Evolutionary conservation across 169 alveolate genomes (phyloP).

Genomic region (Plasmodium blacklocki): DNA sequence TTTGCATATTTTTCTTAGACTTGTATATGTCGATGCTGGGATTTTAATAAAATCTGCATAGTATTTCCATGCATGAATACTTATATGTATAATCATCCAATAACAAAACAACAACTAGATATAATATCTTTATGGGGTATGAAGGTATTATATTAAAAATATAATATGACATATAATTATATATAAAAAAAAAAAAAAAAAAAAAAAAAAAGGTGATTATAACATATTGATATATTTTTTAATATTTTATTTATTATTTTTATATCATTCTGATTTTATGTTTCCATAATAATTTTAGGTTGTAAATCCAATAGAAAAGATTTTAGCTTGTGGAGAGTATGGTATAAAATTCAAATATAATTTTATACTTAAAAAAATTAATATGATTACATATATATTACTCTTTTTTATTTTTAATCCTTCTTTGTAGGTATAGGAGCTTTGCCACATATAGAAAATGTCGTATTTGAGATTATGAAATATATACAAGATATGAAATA

Average conservation of each 20-base stretch:
- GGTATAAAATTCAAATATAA: conserved; percentile 76
- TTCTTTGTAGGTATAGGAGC: conserved; percentile 36
- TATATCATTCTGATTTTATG: background rate
- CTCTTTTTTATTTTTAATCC: background rate
- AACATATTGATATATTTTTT: background rate
- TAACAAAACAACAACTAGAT: conserved; percentile 88
- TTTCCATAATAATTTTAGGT: conserved; percentile 26
- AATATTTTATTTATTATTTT: background rate
- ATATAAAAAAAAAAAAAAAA: too few species aligned
- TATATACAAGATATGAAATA: background rate
- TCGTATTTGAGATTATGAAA: conserved; percentile 2
- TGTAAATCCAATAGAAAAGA: conserved; percentile 83
- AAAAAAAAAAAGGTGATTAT: background rate
- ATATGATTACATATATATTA: background rate
- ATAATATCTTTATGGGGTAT: conserved; percentile 82
- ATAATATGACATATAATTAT: background rate
- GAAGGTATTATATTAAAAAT: conserved; percentile 30
- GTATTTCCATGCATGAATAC: conserved; percentile 97
- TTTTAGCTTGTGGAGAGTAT: conserved; percentile 89
- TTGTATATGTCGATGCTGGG: conserved; percentile 94
- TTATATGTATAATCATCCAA: conserved; percentile 92
- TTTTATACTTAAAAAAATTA: background rate
- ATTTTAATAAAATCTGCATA: conserved; percentile 87
- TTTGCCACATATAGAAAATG: conserved; percentile 18
- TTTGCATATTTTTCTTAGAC: conserved; percentile 82